Evolutionary conservation across 345 rosid species (phyloP).

Genomic region (Sonneratia caseolaris): DNA sequence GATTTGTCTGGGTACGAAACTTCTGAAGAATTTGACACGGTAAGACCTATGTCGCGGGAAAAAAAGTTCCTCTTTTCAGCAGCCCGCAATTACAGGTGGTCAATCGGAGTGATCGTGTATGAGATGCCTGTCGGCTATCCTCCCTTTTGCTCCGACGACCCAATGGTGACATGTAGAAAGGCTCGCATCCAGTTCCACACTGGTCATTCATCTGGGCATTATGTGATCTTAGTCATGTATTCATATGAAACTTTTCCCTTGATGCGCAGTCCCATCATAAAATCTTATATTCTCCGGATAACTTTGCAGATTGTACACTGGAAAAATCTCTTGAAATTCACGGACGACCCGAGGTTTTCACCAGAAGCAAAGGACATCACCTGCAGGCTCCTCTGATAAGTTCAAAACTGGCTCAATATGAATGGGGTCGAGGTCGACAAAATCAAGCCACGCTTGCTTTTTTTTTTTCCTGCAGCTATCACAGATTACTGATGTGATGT

Average conservation of each 20-base stretch:
- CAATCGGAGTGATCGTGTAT: constrained; percentile 81
- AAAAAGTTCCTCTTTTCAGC: constrained; percentile 9
- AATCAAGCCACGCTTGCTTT: constrained; percentile 43
- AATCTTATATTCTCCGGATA: neutral
- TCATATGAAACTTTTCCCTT: neutral
- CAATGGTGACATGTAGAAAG: constrained; percentile 90
- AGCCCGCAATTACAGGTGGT: constrained; percentile 51
- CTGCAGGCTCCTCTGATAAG: constrained; percentile 69
- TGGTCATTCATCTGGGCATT: neutral
- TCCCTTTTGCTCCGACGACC: constrained; percentile 77
- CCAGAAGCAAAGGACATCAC: constrained; percentile 78
- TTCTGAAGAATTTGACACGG: too few species aligned
- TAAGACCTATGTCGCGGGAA: neutral
- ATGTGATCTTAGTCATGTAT: neutral
- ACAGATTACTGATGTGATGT: too few species aligned
- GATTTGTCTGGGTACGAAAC: too few species aligned
- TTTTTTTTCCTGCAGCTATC: neutral
- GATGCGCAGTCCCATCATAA: neutral
- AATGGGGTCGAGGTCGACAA: constrained; percentile 35
- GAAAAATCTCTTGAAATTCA: constrained; percentile 69
- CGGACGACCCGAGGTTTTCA: constrained; percentile 74
- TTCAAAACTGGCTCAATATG: constrained; percentile 75
- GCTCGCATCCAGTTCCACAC: constrained; percentile 18
- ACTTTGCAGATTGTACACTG: constrained; percentile 69
- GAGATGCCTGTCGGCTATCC: constrained; percentile 88